phyloP scores from a whole-genome alignment of 345 rosid species.

The Citrus medica region DNA sequence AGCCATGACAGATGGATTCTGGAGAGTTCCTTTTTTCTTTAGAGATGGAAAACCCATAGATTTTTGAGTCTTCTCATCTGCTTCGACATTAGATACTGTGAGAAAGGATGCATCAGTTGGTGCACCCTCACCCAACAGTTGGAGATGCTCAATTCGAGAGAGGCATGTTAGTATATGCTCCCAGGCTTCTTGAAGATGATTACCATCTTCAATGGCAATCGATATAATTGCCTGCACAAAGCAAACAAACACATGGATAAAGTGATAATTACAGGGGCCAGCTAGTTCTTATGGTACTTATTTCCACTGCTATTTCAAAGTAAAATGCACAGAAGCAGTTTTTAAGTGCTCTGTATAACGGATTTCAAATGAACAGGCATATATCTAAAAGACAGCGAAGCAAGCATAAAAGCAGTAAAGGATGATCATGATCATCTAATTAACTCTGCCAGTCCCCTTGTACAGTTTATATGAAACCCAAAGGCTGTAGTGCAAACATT shows the following conservation, averaged over 20 bases:
- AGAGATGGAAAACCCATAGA: slow-evolving; percentile 55
- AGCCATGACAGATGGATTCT: slow-evolving; percentile 93
- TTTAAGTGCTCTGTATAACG: not conserved
- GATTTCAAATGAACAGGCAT: not conserved
- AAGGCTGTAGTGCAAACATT: slow-evolving; percentile 7
- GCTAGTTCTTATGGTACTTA: not conserved
- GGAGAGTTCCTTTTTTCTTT: slow-evolving; percentile 85
- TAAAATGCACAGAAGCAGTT: not conserved
- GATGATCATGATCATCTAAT: not conserved
- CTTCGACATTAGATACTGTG: slow-evolving; percentile 56
- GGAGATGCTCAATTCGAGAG: slow-evolving; percentile 94
- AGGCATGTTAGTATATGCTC: slow-evolving; percentile 95
- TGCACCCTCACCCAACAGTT: slow-evolving; percentile 93
- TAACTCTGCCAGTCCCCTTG: not conserved
- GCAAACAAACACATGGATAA: slow-evolving; percentile 6
- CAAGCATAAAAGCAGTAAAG: not conserved
- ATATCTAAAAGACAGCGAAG: slow-evolving; percentile 1
- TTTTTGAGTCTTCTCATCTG: slow-evolving; percentile 62
- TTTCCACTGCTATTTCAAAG: not conserved
- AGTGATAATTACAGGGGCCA: slow-evolving; percentile 1
- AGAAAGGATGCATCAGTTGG: slow-evolving; percentile 87
- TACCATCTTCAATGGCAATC: slow-evolving; percentile 95
- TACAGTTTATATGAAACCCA: not conserved
- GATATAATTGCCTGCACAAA: slow-evolving; percentile 76
- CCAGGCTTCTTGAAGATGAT: slow-evolving; percentile 93